These are phyloP conservation scores for Peribolospora baueri DNA, from an alignment of 768 basidiomycete genomes.

Conservation along the genomic window DNA sequence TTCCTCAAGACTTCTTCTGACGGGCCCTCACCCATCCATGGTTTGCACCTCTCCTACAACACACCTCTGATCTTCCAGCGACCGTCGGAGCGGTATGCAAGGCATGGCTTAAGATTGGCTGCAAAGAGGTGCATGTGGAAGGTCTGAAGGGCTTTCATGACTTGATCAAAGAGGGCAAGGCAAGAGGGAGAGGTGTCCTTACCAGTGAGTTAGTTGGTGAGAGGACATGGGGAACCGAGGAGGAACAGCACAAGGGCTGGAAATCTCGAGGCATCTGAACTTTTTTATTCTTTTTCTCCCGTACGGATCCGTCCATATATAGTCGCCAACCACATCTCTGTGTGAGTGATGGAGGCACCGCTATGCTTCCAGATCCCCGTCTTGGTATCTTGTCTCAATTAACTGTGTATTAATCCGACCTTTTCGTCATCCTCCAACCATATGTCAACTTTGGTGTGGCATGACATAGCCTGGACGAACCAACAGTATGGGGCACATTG, in stretches of 20 bases:
- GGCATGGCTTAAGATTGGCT: constrained; percentile 41
- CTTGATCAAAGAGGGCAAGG: constrained; percentile 30
- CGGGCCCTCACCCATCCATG: no score
- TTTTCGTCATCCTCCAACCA: no score
- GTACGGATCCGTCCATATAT: background rate
- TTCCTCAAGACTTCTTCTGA: no score
- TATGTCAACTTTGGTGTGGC: no score
- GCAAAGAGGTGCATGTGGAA: constrained; percentile 38
- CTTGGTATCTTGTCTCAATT: background rate
- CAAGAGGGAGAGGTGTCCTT: constrained; percentile 36
- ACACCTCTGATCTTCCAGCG: constrained; percentile 11
- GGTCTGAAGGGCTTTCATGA: constrained; percentile 41
- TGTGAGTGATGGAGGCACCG: constrained; percentile 27
- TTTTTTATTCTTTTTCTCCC: no score
- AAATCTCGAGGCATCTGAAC: no score
- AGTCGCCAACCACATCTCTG: constrained; percentile 90
- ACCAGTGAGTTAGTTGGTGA: constrained; percentile 31
- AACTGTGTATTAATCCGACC: background rate
- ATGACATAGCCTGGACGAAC: constrained; percentile 44
- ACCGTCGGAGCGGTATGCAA: constrained; percentile 56
- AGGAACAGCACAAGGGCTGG: background rate
- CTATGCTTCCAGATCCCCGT: background rate
- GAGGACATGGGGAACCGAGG: background rate
- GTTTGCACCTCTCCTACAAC: no score
- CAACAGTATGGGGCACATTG: constrained; percentile 65